These are phyloP conservation scores for Vanrija sp. DNA, from an alignment of 1,284 basidiomycete species.

Conservation along the genomic window DNA sequence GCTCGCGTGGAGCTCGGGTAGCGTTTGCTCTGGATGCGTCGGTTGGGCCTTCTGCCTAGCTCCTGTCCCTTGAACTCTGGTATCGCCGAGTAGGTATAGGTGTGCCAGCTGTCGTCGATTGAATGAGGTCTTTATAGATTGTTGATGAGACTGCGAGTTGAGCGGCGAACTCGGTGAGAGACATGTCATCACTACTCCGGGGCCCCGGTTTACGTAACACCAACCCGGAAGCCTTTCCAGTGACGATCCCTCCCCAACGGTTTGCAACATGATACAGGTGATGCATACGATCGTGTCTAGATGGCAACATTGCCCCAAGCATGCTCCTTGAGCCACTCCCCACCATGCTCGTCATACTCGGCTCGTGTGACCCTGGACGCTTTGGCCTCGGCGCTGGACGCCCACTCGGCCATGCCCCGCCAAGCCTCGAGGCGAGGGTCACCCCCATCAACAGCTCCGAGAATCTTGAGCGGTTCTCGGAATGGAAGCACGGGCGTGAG, in stretches of 20 bases:
- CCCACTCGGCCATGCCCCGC: conserved; percentile 87
- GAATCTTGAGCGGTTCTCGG: conserved; percentile 63
- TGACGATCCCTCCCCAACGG: too few relatives aligned
- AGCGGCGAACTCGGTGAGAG: too few relatives aligned
- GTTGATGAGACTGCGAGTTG: too few relatives aligned
- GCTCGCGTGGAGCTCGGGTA: neutral
- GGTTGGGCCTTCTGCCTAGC: too few relatives aligned
- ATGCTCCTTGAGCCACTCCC: conserved; percentile 62
- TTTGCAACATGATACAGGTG: neutral
- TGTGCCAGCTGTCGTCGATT: too few relatives aligned
- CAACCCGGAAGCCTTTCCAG: too few relatives aligned
- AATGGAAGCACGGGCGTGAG: conserved; percentile 78
- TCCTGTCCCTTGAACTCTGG: too few relatives aligned
- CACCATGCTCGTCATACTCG: conserved; percentile 89
- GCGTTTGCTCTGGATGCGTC: too few relatives aligned
- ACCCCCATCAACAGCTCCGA: conserved; percentile 50
- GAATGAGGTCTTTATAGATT: too few relatives aligned
- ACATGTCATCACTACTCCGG: too few relatives aligned
- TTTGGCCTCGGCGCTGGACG: conserved; percentile 59
- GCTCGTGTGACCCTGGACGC: conserved; percentile 62
- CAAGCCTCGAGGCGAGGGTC: conserved; percentile 79
- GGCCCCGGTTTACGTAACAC: too few relatives aligned
- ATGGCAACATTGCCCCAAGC: conserved; percentile 49
- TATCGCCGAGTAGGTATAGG: too few relatives aligned
- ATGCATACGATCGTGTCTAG: conserved; percentile 3